Percentiles rank a stretch among this genome's conserved stretches.
Conservation (phyloP, 208 protist species). For the Blastocrithidia nonstop region DNA sequence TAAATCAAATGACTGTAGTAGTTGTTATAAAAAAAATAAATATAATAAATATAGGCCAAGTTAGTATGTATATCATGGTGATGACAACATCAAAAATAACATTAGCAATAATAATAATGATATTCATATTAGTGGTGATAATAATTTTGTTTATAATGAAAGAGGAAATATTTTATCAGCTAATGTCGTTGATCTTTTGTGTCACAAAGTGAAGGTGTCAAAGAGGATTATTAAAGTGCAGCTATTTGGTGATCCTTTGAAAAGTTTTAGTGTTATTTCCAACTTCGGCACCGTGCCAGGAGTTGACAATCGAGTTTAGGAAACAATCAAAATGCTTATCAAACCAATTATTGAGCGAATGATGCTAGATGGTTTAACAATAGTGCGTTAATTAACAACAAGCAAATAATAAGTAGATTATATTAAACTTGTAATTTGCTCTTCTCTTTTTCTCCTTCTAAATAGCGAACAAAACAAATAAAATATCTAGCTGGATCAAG, state of each 20-base stretch:
- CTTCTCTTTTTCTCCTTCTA: neutral
- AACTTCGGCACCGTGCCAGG: conserved; percentile 67
- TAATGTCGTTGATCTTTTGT: conserved; percentile 20
- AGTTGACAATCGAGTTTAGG: conserved; percentile 61
- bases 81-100: no score
- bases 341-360: conserved; percentile 63
- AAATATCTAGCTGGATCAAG: no score
- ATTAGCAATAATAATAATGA: no score
- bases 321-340: conserved; percentile 52
- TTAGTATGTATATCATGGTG: no score
- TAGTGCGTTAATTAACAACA: conserved; percentile 1
- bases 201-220: conserved; percentile 24
- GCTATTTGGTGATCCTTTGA: conserved; percentile 76
- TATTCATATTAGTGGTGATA: no score
- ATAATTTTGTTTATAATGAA: no score
- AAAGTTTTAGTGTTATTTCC: conserved; percentile 52
- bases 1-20: no score
- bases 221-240: conserved; percentile 51
- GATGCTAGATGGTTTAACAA: conserved; percentile 67
- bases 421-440: conserved; percentile 4
- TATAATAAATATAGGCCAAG: no score
- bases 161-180: no score
- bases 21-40: no score
- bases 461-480: conserved; percentile 9
- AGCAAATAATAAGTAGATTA: no score